phyloP scores from a whole-genome alignment of 2,329 filamentous ascomycete species.

The Stachybotrys elegans region DNA sequence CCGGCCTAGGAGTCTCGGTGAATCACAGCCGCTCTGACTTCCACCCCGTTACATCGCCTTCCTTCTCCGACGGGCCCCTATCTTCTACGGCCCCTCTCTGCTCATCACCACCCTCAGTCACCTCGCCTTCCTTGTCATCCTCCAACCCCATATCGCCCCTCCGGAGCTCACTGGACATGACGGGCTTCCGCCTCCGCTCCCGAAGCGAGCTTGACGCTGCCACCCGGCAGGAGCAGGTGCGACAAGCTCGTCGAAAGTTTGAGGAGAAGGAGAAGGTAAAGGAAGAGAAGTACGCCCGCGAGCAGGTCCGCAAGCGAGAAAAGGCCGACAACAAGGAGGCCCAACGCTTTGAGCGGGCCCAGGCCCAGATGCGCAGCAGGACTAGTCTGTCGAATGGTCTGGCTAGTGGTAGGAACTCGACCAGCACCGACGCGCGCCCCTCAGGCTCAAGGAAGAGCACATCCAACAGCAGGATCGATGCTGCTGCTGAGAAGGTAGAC shows the following conservation, averaged over 20 bases:
- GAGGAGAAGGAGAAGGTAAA: slow-evolving; percentile 57
- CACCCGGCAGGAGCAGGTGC: slow-evolving; percentile 51
- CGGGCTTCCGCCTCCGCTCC: slow-evolving; percentile 54
- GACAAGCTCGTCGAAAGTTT: slow-evolving; percentile 57
- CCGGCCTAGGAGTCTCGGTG: slow-evolving; percentile 34
- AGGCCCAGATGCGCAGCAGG: slow-evolving; percentile 35
- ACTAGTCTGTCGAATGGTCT: slow-evolving; percentile 26
- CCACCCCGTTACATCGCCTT: slow-evolving; percentile 25
- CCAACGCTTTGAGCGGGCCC: slow-evolving; percentile 42
- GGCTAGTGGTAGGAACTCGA: slow-evolving; percentile 26
- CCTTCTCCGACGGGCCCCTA: slow-evolving; percentile 18
- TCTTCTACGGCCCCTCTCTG: slow-evolving; percentile 19
- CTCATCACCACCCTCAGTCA: slow-evolving; percentile 17
- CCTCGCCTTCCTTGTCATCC: slow-evolving; percentile 20
- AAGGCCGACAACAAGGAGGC: slow-evolving; percentile 54
- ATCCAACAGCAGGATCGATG: slow-evolving; percentile 12
- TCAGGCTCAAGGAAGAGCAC: slow-evolving; percentile 22
- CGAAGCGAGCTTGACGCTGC: slow-evolving; percentile 55
- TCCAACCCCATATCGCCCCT: slow-evolving; percentile 43
- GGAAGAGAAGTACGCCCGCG: slow-evolving; percentile 57
- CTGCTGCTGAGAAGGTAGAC: slow-evolving; percentile 33
- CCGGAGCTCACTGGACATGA: slow-evolving; percentile 53
- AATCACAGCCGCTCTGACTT: slow-evolving; percentile 44
- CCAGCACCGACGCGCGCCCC: slow-evolving; percentile 22
- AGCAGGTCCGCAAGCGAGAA: slow-evolving; percentile 53